Base-by-base conservation (phyloP, 2,329 filamentous ascomycete species). In the Arthrobotrys musiformis region DNA sequence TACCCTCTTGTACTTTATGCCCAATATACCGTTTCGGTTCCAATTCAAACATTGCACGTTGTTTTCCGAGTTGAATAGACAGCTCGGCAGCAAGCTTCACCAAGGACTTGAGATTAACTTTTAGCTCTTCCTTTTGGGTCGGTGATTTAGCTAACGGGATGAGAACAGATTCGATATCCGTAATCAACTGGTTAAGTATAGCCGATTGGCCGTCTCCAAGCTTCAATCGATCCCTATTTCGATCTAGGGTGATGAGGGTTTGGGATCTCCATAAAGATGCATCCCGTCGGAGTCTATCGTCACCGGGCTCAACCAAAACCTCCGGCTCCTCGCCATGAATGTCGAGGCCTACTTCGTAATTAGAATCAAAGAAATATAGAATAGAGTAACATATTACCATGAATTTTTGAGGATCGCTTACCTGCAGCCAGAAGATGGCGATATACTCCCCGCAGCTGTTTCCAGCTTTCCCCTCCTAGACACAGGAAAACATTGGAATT, bases 251-350 rank as follows among this genome's bases (percentile, higher is more conserved):
- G 15, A 68, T 42, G 24, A 78, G 46, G 7, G 74, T 72, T 58
- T 78, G 74, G n/a, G 74, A 78, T 17, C 74, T 60, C 74, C 74
- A 78, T 58, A 78, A 33, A 9, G 74, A 78, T 15, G 74, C 74
- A 37, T 78, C 74, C 42, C 67, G 66, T 17, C 68, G 66, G 26
- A 52, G 26, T 22, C 52, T 61, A 62, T 70, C 63, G 35, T 76
- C 60, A 1, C 64, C 64, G 26, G 72, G 72, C 11, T 33, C 48
- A 26, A 76, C 72, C 4, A 70, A 40, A n/a, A 76, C 42, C 15
- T 76, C 72, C 9, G 58, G 64, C 40, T 64, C 64, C 13, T 76
- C 58, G 6, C 56, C 61, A 24, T 62, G 50, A 1, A 30, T n/a
- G 4, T 67, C 61, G 17, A 63, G 28, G 8, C 52, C 74, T 72